These are phyloP conservation scores for Annulohypoxylon stygium DNA, from an alignment of 495 filamentous ascomycete species.

Conservation along the genomic window DNA sequence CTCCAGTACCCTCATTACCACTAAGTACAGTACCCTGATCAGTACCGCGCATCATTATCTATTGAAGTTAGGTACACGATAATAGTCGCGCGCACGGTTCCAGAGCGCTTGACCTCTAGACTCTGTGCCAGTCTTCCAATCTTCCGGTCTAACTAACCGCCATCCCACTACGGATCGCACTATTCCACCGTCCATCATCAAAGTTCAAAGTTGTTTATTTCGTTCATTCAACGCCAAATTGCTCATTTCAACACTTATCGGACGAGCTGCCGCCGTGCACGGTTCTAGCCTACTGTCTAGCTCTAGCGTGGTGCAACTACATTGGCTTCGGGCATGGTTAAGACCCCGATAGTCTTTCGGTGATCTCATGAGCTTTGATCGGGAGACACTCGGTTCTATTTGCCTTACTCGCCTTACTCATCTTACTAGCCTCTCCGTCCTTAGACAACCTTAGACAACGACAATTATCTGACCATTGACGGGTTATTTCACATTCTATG, in stretches of 20 bases:
- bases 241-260: constrained; percentile 27
- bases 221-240: constrained; percentile 21
- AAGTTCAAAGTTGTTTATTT: constrained; percentile 12
- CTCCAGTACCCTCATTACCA: background rate
- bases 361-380: constrained; percentile 40
- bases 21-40: too few species aligned
- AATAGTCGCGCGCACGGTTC: background rate
- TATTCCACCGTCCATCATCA: constrained; percentile 13
- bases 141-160: background rate
- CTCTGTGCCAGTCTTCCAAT: too few species aligned
- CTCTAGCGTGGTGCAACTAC: constrained; percentile 28
- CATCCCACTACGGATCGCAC: background rate
- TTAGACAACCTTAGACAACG: constrained; percentile 4
- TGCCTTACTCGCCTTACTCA: constrained; percentile 12
- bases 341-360: constrained; percentile 34
- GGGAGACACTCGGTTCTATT: constrained; percentile 32
- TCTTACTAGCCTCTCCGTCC: constrained; percentile 3
- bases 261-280: constrained; percentile 22
- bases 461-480: constrained; percentile 13
- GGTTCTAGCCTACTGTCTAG: constrained; percentile 18
- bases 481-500: background rate
- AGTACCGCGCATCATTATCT: background rate
- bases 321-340: constrained; percentile 21
- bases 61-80: background rate
- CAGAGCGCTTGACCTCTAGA: background rate